Evolutionary conservation across 768 basidiomycete genomes (phyloP).

Genomic region (Russula earlei): DNA sequence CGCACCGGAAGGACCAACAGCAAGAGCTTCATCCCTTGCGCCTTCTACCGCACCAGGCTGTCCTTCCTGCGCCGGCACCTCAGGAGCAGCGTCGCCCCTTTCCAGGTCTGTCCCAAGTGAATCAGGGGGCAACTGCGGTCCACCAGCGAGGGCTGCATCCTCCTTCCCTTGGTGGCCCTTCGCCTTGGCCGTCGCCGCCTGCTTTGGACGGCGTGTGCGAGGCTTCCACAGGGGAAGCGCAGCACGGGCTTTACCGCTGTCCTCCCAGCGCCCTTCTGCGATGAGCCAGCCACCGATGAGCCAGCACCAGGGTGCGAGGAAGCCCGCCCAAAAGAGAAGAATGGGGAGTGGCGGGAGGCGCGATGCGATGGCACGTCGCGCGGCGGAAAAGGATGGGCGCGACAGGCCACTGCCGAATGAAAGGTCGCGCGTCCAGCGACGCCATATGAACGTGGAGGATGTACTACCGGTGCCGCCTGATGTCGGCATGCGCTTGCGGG

Average conservation of each 20-base stretch:
- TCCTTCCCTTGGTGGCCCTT: background rate
- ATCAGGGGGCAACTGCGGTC: slow-evolving; percentile 5
- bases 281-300: slow-evolving; percentile 67
- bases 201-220: background rate
- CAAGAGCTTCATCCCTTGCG: slow-evolving; percentile 21
- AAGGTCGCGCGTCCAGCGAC: slow-evolving; percentile 25
- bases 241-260: slow-evolving; percentile 31
- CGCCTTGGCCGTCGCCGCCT: background rate
- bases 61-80: background rate
- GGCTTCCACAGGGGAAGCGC: slow-evolving; percentile 26
- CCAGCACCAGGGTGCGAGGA: slow-evolving; percentile 66
- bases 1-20: slow-evolving; percentile 12
- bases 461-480: slow-evolving; percentile 13
- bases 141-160: background rate
- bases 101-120: slow-evolving; percentile 4
- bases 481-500: slow-evolving; percentile 11
- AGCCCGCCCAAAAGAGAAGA: slow-evolving; percentile 69
- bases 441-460: slow-evolving; percentile 23
- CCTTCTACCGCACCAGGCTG: slow-evolving; percentile 21
- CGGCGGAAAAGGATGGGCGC: slow-evolving; percentile 16
- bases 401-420: slow-evolving; percentile 17
- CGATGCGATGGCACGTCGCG: background rate
- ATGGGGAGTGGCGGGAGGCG: slow-evolving; percentile 13
- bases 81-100: slow-evolving; percentile 11
- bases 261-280: slow-evolving; percentile 32